Evolutionary conservation across 129 eudicot genomes (phyloP).

Genomic region (Pulicaria dysenterica): DNA sequence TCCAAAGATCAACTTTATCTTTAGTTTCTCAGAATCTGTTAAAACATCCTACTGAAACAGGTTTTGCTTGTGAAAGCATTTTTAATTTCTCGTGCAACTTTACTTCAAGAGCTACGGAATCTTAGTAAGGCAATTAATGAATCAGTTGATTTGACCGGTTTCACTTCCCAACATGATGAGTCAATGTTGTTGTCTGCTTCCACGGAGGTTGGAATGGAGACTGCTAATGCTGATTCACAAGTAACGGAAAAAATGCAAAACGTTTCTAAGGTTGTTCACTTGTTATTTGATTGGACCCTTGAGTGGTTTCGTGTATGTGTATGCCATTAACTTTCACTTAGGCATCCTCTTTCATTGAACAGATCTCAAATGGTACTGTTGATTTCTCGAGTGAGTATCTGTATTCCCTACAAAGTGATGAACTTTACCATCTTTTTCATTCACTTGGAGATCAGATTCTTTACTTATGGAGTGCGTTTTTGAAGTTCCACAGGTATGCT

Average conservation of each 20-base stretch:
- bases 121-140: slow-evolving; percentile 72
- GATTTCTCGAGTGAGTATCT: slow-evolving; percentile 53
- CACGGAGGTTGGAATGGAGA: slow-evolving; percentile 27
- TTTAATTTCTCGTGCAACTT: slow-evolving; percentile 62
- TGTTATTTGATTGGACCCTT: slow-evolving; percentile 11
- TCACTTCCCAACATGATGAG: slow-evolving; percentile 54
- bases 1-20: slow-evolving; percentile 14
- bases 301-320: neutral
- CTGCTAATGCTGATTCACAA: slow-evolving; percentile 41
- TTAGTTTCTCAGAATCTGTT: slow-evolving; percentile 11
- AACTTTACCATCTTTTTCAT: slow-evolving; percentile 55
- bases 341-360: slow-evolving; percentile 31
- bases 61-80: slow-evolving; percentile 69
- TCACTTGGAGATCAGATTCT: slow-evolving; percentile 66
- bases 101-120: slow-evolving; percentile 73
- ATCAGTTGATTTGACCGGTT: slow-evolving; percentile 58
- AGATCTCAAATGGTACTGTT: slow-evolving; percentile 54
- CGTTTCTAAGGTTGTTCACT: slow-evolving; percentile 48
- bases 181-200: slow-evolving; percentile 40
- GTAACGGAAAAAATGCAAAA: slow-evolving; percentile 28
- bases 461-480: slow-evolving; percentile 76
- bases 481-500: slow-evolving; percentile 92
- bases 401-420: slow-evolving; percentile 57
- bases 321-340: slow-evolving; percentile 9
- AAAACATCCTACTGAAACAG: slow-evolving; percentile 40